Base-by-base conservation (phyloP, 305 asterid species). In the Withania somnifera region DNA sequence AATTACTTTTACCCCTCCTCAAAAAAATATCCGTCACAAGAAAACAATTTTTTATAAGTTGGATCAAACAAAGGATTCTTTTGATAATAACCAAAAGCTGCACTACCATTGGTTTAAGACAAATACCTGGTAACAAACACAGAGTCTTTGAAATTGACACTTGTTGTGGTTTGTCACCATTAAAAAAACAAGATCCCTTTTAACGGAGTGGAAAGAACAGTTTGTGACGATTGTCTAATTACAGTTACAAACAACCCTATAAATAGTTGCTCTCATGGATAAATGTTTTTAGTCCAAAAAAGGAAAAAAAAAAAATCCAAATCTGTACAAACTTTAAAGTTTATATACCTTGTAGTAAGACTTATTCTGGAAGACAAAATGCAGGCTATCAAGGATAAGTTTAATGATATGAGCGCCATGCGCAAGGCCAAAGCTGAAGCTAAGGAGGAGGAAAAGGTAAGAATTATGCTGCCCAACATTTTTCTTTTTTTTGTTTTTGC, bases 301-400 rank as follows among this genome's bases (percentile, higher is more conserved):
- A 8, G n/a, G n/a, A n/a, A n/a, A n/a, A n/a, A n/a, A n/a, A n/a
- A n/a, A 45, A 71, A 45, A 14, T 13, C 26, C 51, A 67, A 64
- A 32, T 7, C 13, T 42, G 11, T 42, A 11, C 22, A 30, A 32
- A 64, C 11, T 32, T 64, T 64, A 10, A 36, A 19, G n/a, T 67
- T 6, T 26, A 60, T 26, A 60, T 61, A 61, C 28, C 10, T 24
- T 20, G 11, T 69, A 26, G 11, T n/a, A n/a, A n/a, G n/a, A n/a
- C n/a, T n/a, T n/a, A 69, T 47, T 71, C 45, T 45, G 2, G 40
- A 45, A 42, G 58, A 36, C 7, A 78, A 92, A 67, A 93, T 93
- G 98, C 98, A 93, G 89, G 88, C 93, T 76, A 92, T 93, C 81
- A 92, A 89, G 87, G 97, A 92, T 5, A 92, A 91, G 81, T 71